A percentile compares a stretch with the other conserved stretches of the same genome.
Evolutionary conservation across 2,329 filamentous ascomycete species (phyloP).

Genomic region (Phaeoacremonium minimum): DNA sequence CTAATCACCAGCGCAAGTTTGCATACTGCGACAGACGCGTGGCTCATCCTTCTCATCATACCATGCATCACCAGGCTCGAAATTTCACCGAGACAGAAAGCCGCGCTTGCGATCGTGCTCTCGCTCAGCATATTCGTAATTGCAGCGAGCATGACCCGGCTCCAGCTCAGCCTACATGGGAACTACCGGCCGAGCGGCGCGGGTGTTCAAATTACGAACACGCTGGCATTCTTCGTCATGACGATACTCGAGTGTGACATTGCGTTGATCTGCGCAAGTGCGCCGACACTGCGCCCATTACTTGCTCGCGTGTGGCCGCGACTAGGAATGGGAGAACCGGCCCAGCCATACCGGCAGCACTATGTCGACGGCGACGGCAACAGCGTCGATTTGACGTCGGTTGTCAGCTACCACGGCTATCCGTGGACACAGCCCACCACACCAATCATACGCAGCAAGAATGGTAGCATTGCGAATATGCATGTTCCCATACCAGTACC

Average conservation of each 20-base stretch:
- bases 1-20: slow-evolving; percentile 37
- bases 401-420: slow-evolving; percentile 24
- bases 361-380: slow-evolving; percentile 5
- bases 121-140: slow-evolving; percentile 36
- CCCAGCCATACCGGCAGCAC: neutral
- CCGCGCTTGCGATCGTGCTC: slow-evolving; percentile 37
- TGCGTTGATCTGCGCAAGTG: slow-evolving; percentile 27
- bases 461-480: slow-evolving; percentile 11
- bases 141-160: slow-evolving; percentile 26
- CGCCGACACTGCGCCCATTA: slow-evolving; percentile 23
- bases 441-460: slow-evolving; percentile 13
- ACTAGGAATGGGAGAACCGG: slow-evolving; percentile 12
- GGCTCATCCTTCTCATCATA: slow-evolving; percentile 37
- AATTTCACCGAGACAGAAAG: slow-evolving; percentile 35
- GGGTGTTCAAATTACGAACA: slow-evolving; percentile 12
- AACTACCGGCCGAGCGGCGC: slow-evolving; percentile 14
- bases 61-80: slow-evolving; percentile 32
- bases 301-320: slow-evolving; percentile 20
- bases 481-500: slow-evolving; percentile 8
- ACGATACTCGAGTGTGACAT: slow-evolving; percentile 29
- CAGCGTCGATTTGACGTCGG: slow-evolving; percentile 21
- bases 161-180: slow-evolving; percentile 21
- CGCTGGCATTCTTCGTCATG: slow-evolving; percentile 28
- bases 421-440: slow-evolving; percentile 19
- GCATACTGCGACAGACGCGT: slow-evolving; percentile 40